Conservation (phyloP, 306 rosid genomes). For the Coriaria nepalensis region DNA sequence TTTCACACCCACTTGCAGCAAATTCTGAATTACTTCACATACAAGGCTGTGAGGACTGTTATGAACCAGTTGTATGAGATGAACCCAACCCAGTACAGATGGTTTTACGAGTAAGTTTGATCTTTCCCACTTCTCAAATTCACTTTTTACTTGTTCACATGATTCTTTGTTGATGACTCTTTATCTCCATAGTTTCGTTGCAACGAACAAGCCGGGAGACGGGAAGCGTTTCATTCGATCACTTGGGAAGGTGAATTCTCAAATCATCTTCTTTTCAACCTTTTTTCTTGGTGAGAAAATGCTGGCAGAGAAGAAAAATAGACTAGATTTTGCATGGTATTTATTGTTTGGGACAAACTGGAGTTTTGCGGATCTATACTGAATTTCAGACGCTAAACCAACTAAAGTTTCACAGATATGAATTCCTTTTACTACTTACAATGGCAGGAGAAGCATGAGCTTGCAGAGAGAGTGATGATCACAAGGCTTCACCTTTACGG, state of each 20-base stretch:
- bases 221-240: constrained; percentile 63
- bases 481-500: constrained; percentile 86
- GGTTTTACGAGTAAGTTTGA: constrained; percentile 79
- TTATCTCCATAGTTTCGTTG: constrained; percentile 50
- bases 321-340: no score
- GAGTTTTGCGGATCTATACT: no score
- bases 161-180: not conserved
- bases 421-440: no score
- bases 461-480: constrained; percentile 96
- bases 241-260: constrained; percentile 64
- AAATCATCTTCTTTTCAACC: not conserved
- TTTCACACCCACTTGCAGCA: constrained; percentile 46
- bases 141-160: not conserved
- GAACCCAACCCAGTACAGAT: constrained; percentile 81
- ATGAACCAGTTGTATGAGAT: constrained; percentile 84
- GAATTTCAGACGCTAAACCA: no score
- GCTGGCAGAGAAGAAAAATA: not conserved
- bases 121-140: not conserved
- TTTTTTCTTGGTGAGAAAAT: constrained; percentile 6
- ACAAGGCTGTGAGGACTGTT: constrained; percentile 93
- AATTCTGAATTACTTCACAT: constrained; percentile 83
- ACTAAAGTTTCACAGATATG: no score
- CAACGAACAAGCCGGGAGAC: constrained; percentile 59
- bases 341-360: no score
- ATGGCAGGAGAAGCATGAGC: constrained; percentile 68